Base-by-base conservation (phyloP, 352 stramenopile genomes). In the Globisporangium middletonii region DNA sequence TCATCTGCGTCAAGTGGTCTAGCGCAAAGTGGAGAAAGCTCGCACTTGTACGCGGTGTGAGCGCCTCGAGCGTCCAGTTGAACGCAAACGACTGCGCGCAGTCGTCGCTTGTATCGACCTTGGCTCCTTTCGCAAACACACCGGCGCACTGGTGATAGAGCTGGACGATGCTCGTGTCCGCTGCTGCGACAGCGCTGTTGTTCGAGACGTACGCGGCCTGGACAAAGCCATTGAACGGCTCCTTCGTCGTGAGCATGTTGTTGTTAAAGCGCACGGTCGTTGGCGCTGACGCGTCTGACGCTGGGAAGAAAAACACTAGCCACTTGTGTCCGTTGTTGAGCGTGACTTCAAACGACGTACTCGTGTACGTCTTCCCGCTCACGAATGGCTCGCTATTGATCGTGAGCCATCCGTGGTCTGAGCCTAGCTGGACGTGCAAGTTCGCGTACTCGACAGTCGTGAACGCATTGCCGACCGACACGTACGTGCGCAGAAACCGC, bases 281-380 rank as follows among this genome's bases (percentile, higher is more conserved):
- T 5, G 55, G 50, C 12, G 50, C 59, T 2, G 57, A 16, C 43
- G 57, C 38, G 0, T 23, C n/a, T 30, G 18, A 23, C 15, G 53
- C 67, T 2, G 72, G 65, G 50, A 84, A 89, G 48, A 86, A 82
- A 57, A 79, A 88, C 27, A 92, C 51, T 15, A 86, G 63, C 84
- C 84, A 94, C 46, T 75, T 72, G 27, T 92, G 81, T 23, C 74
- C 75, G 26, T 92, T 92, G 62, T 94, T 89, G n/a, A 90, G 63
- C 38, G 73, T 70, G 35, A 94, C 59, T 3, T 81, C 68, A 30
- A 92, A 82, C 27, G 56, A 68, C 42, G 72, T 54, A 9, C 67
- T 77, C 18, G 73, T 61, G 30, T 82, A 65, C 27, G 78, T 28
- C 64, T 15, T 67, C 50, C 2, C 72, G 65, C 4, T 79, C 73